phyloP scores from a whole-genome alignment of 495 filamentous ascomycete species.

The Aspergillus bertholletiae region DNA sequence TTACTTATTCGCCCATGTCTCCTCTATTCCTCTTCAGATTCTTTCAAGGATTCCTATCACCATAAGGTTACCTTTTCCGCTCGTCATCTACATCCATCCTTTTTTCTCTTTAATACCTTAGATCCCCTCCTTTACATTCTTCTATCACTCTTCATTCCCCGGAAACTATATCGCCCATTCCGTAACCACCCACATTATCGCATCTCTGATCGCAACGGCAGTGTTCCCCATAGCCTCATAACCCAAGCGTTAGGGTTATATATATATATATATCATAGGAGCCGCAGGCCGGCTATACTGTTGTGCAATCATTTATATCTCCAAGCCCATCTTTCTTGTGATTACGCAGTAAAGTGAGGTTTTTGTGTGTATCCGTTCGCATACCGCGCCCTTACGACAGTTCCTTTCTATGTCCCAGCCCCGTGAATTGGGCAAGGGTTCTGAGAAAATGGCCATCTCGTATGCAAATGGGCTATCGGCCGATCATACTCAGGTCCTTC shows the following conservation, averaged over 20 bases:
- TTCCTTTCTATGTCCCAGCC: conserved; percentile 38
- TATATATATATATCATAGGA: too few species aligned
- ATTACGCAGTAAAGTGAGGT: conserved; percentile 1
- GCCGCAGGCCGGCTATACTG: conserved; percentile 21
- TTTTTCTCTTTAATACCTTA: conserved; percentile 5
- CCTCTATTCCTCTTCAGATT: conserved; percentile 2
- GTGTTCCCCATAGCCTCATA: too few species aligned
- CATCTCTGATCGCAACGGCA: too few species aligned
- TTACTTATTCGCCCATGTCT: conserved; percentile 18
- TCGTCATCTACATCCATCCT: conserved; percentile 1
- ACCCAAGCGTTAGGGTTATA: too few species aligned
- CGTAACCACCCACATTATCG: conserved; percentile 1
- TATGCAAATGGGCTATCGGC: conserved; percentile 37
- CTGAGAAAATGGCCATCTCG: conserved; percentile 42
- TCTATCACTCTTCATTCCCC: conserved; percentile 1
- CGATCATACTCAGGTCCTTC: conserved; percentile 37
- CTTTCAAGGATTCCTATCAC: conserved; percentile 1
- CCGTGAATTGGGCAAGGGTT: conserved; percentile 34
- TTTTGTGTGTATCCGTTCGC: background rate
- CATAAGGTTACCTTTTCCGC: background rate
- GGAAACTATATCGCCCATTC: background rate
- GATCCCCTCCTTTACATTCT: background rate
- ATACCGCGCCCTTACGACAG: background rate
- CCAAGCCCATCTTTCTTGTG: background rate
- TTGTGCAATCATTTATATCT: conserved; percentile 5